phyloP scores from a whole-genome alignment of 2,329 filamentous ascomycete species.

The Trichophyton verrucosum region DNA sequence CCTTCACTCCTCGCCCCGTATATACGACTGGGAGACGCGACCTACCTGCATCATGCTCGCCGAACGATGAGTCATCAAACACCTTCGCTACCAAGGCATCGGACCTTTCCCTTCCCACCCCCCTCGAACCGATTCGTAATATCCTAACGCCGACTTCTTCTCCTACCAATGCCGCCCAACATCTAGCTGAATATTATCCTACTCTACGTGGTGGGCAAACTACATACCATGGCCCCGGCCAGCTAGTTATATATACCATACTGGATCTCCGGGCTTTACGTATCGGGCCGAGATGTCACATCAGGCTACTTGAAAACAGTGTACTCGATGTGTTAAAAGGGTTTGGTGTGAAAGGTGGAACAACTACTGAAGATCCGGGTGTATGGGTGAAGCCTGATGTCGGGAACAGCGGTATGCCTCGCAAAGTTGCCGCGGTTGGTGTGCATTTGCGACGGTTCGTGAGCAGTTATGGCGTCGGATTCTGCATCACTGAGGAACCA shows the following conservation, averaged over 20 bases:
- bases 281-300: slow-evolving; percentile 62
- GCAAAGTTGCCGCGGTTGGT: slow-evolving; percentile 81
- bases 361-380: slow-evolving; percentile 59
- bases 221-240: slow-evolving; percentile 90
- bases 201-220: slow-evolving; percentile 79
- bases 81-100: slow-evolving; percentile 15
- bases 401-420: slow-evolving; percentile 13
- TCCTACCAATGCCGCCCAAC: slow-evolving; percentile 16
- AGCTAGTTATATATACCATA: slow-evolving; percentile 84
- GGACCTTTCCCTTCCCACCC: slow-evolving; percentile 28
- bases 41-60: slow-evolving; percentile 22
- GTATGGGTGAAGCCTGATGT: slow-evolving; percentile 52
- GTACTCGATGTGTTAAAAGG: slow-evolving; percentile 53
- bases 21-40: slow-evolving; percentile 88
- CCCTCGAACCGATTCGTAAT: slow-evolving; percentile 27
- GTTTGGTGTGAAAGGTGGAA: slow-evolving; percentile 46
- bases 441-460: slow-evolving; percentile 82
- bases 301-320: slow-evolving; percentile 62
- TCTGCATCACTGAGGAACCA: slow-evolving; percentile 43
- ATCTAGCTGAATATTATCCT: slow-evolving; percentile 50
- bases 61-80: slow-evolving; percentile 15
- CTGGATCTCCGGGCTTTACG: slow-evolving; percentile 61
- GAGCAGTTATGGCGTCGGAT: slow-evolving; percentile 68
- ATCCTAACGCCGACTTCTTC: slow-evolving; percentile 17
- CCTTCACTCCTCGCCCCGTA: slow-evolving; percentile 68